These are phyloP conservation scores for Aspergillus coremiiformis DNA, from an alignment of 495 filamentous ascomycete genomes.

Conservation along the genomic window DNA sequence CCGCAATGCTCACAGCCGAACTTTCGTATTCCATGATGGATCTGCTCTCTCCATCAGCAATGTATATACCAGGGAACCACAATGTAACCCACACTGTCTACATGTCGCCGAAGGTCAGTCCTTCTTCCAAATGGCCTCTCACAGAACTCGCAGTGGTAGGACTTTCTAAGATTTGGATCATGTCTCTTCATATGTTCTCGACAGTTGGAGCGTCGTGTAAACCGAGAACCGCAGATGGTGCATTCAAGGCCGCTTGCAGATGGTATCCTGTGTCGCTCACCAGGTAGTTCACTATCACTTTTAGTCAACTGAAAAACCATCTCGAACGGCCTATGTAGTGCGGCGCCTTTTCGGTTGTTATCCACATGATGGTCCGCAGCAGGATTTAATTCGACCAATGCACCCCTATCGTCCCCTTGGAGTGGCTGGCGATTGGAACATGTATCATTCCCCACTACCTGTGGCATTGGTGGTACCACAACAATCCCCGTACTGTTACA, in stretches of 20 bases:
- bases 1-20: slow-evolving; percentile 65
- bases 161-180: slow-evolving; percentile 64
- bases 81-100: slow-evolving; percentile 57
- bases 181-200: slow-evolving; percentile 87
- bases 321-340: slow-evolving; percentile 3
- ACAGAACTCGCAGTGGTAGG: slow-evolving; percentile 61
- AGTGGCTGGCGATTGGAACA: not conserved
- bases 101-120: slow-evolving; percentile 77
- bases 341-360: not conserved
- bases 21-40: slow-evolving; percentile 68
- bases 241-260: slow-evolving; percentile 56
- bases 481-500: not conserved
- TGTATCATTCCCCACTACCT: not conserved
- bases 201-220: slow-evolving; percentile 85
- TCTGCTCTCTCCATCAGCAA: slow-evolving; percentile 27
- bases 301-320: slow-evolving; percentile 9
- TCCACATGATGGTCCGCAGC: not conserved
- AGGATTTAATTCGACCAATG: not conserved
- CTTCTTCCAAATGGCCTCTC: slow-evolving; percentile 47
- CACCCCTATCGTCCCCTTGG: not conserved
- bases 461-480: slow-evolving; percentile 1
- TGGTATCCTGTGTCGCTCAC: slow-evolving; percentile 7
- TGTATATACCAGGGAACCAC: not conserved
- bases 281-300: slow-evolving; percentile 7
- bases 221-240: slow-evolving; percentile 67